Conservation (phyloP, 2,329 filamentous ascomycete species). For the Fusarium sp. region DNA sequence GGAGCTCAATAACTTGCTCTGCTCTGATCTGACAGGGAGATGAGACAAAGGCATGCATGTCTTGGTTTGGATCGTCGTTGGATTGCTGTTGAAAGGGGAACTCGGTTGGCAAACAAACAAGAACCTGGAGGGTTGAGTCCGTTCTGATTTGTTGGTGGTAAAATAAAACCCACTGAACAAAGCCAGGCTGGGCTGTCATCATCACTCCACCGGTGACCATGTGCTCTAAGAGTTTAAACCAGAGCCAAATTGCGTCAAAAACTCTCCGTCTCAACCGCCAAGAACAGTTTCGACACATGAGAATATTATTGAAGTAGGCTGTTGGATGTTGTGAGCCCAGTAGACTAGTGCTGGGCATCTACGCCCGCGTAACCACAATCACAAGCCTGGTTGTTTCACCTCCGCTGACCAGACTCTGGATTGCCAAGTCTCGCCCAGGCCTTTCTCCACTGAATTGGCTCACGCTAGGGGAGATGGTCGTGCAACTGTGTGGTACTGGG, state of each 20-base stretch:
- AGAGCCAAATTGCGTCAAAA: not conserved
- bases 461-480: conserved; percentile 7
- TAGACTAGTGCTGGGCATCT: not conserved
- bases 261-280: not conserved
- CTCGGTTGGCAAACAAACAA: not conserved
- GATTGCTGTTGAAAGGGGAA: conserved; percentile 2
- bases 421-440: not conserved
- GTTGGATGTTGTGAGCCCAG: not conserved
- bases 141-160: not conserved
- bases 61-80: conserved; percentile 1
- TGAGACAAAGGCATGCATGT: conserved; percentile 6
- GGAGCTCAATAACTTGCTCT: not conserved
- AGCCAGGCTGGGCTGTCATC: conserved; percentile 8
- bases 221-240: not conserved
- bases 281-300: not conserved
- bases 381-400: not conserved
- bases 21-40: not conserved
- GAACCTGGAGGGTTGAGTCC: not conserved
- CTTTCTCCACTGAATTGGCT: conserved; percentile 20
- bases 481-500: not conserved
- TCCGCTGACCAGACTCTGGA: not conserved
- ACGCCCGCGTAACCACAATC: not conserved
- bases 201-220: not conserved
- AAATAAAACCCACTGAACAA: not conserved
- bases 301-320: not conserved